Base-by-base conservation (phyloP, 257 asterid species). In the Leonotis leonurus region DNA sequence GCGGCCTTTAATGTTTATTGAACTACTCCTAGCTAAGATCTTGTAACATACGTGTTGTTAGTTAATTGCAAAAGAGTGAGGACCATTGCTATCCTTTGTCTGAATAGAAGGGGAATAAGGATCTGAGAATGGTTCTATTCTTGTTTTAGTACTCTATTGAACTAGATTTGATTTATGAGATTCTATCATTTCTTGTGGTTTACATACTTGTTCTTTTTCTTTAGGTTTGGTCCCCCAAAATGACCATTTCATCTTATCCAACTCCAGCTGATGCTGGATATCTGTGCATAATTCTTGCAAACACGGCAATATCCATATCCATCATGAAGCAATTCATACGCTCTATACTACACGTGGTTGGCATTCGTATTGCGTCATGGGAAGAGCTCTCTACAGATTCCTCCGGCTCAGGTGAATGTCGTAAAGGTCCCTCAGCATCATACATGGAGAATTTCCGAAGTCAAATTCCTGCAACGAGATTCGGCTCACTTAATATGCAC, bases 251-350 rank as follows among this genome's bases (percentile, higher is more conserved):
- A 2, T 80, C 90, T 35, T 87, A 87, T 77, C 83, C 89, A 20
- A 60, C 80, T 60, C 90, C 95, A 56, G 81, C 92, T 5, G 97
- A 89, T 64, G 95, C 90, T 3, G 97, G 97, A 30, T 83, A 85
- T 13, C 85, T 89, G 37, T 85, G 88, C 35, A 75, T 87, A 49
- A 83, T 89, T 30, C 78, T 89, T 57, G 92, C 83, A 48, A 85
- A 89, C 74, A 85, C 95, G 0, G 97, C 88, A 18, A 84, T 89
- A 16, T 89, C 97, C 16, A 81, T 89, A 63, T 84, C 95, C 48
- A 82, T 82, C 22, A 61, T 84, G 60, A 89, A 84, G 77, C 88
- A 81, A 59, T 62, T 84, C 18, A 69, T 86, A 29, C 83, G 88
- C n/a, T 87, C 93, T 1, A 72, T 90, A 33, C 87, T 87, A 35